Evolutionary conservation across 2,329 filamentous ascomycete genomes (phyloP).

Genomic region (Zalaria sp.): DNA sequence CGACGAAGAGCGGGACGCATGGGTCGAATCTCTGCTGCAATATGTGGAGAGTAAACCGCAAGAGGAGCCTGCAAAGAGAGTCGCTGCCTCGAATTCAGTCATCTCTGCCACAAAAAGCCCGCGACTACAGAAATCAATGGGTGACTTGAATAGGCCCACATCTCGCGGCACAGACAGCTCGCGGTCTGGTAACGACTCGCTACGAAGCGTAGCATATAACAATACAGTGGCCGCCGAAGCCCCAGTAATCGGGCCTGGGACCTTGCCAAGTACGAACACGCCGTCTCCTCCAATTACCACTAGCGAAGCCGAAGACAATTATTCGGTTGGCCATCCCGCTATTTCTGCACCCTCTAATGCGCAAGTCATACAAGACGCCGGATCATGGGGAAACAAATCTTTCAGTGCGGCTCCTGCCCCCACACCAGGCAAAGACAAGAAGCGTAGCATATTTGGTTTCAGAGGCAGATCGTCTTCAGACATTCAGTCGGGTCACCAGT

Average conservation of each 20-base stretch:
- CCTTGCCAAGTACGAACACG: slow-evolving; percentile 12
- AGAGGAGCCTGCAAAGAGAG: slow-evolving; percentile 27
- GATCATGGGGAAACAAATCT: slow-evolving; percentile 73
- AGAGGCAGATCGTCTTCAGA: slow-evolving; percentile 57
- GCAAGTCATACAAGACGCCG: slow-evolving; percentile 66
- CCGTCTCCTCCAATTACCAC: slow-evolving; percentile 20
- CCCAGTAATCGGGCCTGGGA: slow-evolving; percentile 34
- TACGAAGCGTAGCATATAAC: slow-evolving; percentile 36
- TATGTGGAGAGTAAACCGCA: slow-evolving; percentile 68
- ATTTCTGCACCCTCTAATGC: slow-evolving; percentile 83
- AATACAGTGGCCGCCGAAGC: slow-evolving; percentile 43
- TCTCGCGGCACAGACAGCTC: slow-evolving; percentile 9
- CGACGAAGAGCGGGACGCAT: slow-evolving; percentile 79
- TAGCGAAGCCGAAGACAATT: slow-evolving; percentile 4
- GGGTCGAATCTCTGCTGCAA: slow-evolving; percentile 79
- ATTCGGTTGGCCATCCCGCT: slow-evolving; percentile 17
- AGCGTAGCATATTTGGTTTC: slow-evolving; percentile 54
- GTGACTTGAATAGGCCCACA: slow-evolving; percentile 13
- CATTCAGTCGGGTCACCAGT: slow-evolving; percentile 13
- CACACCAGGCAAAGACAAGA: slow-evolving; percentile 62
- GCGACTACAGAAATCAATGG: slow-evolving; percentile 22
- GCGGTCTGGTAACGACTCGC: slow-evolving; percentile 8
- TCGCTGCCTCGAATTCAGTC: neutral
- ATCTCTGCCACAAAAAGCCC: slow-evolving; percentile 11
- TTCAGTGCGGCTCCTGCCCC: slow-evolving; percentile 29